Evolutionary conservation across 1,284 basidiomycete genomes (phyloP).

Genomic region (Cryptococcus maquisensis): DNA sequence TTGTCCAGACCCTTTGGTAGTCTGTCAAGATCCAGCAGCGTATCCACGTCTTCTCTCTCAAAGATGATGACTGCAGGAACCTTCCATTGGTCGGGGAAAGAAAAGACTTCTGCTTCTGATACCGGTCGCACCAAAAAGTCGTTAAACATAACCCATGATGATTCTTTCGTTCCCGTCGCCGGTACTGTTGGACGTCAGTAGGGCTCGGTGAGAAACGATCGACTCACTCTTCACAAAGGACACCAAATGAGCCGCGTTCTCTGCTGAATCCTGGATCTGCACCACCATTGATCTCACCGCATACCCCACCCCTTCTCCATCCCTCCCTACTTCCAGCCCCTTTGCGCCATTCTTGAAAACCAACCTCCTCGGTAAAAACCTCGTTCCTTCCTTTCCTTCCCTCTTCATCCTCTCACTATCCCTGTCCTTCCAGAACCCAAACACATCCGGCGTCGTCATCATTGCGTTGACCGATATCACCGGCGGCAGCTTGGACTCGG

Average conservation of each 20-base stretch:
- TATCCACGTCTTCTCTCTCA: conserved; percentile 65
- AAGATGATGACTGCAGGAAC: conserved; percentile 85
- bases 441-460: conserved; percentile 69
- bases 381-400: conserved; percentile 5
- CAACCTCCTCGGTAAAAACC: conserved; percentile 43
- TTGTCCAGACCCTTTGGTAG: conserved; percentile 68
- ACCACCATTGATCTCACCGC: conserved; percentile 59
- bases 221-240: conserved; percentile 71
- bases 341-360: conserved; percentile 55
- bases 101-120: conserved; percentile 76
- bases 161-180: conserved; percentile 51
- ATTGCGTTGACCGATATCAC: conserved; percentile 85
- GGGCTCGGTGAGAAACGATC: not conserved
- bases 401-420: not conserved
- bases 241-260: conserved; percentile 78
- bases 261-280: conserved; percentile 68
- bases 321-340: conserved; percentile 62
- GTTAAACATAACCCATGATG: conserved; percentile 89
- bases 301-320: conserved; percentile 51
- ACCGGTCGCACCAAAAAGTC: conserved; percentile 89
- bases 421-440: conserved; percentile 63
- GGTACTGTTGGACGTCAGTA: conserved; percentile 1
- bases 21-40: conserved; percentile 60
- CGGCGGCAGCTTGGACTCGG: conserved; percentile 62
- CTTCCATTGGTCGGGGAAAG: conserved; percentile 89